Conservation (phyloP, 768 basidiomycete genomes). For the Guyanaporus albipodus region DNA sequence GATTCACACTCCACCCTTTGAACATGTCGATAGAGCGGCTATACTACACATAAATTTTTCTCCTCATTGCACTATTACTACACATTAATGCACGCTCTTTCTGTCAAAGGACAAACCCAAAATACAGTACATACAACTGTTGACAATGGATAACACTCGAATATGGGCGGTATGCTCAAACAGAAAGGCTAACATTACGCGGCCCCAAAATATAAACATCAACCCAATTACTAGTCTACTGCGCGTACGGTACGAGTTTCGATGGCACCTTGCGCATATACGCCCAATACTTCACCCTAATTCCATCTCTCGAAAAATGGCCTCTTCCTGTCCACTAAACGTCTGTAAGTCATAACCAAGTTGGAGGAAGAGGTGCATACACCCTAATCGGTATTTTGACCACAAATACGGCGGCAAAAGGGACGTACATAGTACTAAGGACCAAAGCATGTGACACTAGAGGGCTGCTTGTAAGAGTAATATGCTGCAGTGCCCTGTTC, state of each 20-base stretch:
- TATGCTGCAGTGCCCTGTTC: not conserved
- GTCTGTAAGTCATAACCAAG: not conserved
- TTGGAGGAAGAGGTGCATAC: too few relatives aligned
- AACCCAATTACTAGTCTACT: not conserved
- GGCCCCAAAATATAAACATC: too few relatives aligned
- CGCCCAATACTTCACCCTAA: constrained; percentile 4
- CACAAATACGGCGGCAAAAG: not conserved
- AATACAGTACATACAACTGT: too few relatives aligned
- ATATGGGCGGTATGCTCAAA: too few relatives aligned
- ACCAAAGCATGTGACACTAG: constrained; percentile 10
- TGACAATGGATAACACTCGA: too few relatives aligned
- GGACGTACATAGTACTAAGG: not conserved
- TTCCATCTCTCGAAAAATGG: constrained; percentile 9
- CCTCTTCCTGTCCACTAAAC: constrained; percentile 1
- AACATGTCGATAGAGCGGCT: constrained; percentile 11
- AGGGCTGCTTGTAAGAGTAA: not conserved
- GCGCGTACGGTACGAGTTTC: constrained; percentile 8
- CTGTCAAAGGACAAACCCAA: constrained; percentile 6
- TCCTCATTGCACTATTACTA: not conserved
- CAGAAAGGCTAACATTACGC: too few relatives aligned
- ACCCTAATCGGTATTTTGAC: constrained; percentile 11
- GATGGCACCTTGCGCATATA: constrained; percentile 15
- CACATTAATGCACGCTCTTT: constrained; percentile 1
- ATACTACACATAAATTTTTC: not conserved
- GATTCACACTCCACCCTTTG: not conserved